Evolutionary conservation across 2,329 filamentous ascomycete species (phyloP).

Genomic region (Ramichloridium luteum): DNA sequence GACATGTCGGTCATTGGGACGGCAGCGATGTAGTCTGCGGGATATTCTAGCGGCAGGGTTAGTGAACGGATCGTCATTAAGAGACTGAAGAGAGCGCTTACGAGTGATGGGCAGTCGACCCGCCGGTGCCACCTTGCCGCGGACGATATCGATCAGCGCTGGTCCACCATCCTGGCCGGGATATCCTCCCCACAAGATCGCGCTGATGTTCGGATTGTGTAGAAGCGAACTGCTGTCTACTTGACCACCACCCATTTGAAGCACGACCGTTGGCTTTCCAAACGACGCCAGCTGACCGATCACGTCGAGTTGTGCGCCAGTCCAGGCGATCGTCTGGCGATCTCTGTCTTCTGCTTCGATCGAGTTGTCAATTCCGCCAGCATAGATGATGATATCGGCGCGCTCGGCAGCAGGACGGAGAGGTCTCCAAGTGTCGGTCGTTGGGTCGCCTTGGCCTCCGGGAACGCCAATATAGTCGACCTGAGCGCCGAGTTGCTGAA

Average conservation of each 20-base stretch:
- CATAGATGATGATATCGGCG: constrained; percentile 42
- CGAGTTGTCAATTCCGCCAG: constrained; percentile 43
- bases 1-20: constrained; percentile 46
- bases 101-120: constrained; percentile 42
- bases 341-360: constrained; percentile 43
- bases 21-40: constrained; percentile 37
- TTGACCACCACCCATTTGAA: constrained; percentile 41
- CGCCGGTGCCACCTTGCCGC: constrained; percentile 39
- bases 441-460: constrained; percentile 23
- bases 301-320: constrained; percentile 39
- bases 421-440: constrained; percentile 21
- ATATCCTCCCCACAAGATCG: constrained; percentile 47
- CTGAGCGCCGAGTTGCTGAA: constrained; percentile 32
- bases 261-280: constrained; percentile 41
- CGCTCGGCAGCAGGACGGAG: constrained; percentile 28
- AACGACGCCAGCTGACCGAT: constrained; percentile 35
- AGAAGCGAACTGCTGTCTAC: constrained; percentile 42
- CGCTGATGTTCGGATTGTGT: constrained; percentile 36
- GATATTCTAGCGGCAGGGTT: constrained; percentile 37
- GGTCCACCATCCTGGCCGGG: constrained; percentile 48
- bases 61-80: constrained; percentile 1
- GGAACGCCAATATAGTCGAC: constrained; percentile 35
- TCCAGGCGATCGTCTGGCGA: constrained; percentile 40
- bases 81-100: neutral
- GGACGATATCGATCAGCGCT: constrained; percentile 43